A percentile compares a stretch with the other conserved stretches of the same genome.
phyloP scores from a whole-genome alignment of 2,329 filamentous ascomycete species.

The Colletotrichum kahawae region DNA sequence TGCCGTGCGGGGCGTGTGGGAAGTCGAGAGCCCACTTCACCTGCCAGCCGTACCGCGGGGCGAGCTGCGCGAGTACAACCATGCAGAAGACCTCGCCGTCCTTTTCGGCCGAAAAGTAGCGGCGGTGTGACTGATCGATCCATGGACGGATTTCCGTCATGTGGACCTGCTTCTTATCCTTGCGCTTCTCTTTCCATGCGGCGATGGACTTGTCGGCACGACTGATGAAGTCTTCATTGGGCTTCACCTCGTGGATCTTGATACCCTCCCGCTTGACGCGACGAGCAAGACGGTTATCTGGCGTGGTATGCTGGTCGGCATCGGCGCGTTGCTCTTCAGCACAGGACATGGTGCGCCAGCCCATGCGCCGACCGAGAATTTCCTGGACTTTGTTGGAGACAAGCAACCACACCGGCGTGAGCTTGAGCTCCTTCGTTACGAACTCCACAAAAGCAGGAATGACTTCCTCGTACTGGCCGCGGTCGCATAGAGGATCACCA shows the following conservation, averaged over 20 bases:
- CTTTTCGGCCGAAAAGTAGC: constrained; percentile 83
- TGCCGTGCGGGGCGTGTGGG: constrained; percentile 82
- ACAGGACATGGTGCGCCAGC: constrained; percentile 89
- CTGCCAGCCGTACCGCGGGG: constrained; percentile 85
- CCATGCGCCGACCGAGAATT: constrained; percentile 78
- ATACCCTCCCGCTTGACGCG: constrained; percentile 84
- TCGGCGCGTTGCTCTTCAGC: constrained; percentile 89
- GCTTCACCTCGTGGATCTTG: constrained; percentile 74
- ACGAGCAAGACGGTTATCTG: constrained; percentile 77
- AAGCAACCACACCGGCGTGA: constrained; percentile 89
- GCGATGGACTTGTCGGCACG: constrained; percentile 76
- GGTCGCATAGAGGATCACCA: constrained; percentile 86
- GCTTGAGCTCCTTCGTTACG: constrained; percentile 69
- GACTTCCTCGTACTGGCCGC: constrained; percentile 75
- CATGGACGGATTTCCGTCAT: constrained; percentile 89
- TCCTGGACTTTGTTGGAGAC: constrained; percentile 81
- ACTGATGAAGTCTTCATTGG: constrained; percentile 72
- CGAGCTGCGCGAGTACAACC: constrained; percentile 82
- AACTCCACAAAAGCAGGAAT: constrained; percentile 77
- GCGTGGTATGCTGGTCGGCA: constrained; percentile 71
- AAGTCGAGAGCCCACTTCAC: constrained; percentile 97
- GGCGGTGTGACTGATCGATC: constrained; percentile 81
- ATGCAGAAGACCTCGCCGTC: constrained; percentile 76
- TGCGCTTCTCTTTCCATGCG: constrained; percentile 81
- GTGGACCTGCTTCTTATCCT: constrained; percentile 82